Conservation (phyloP, 805 yeast species). For the Barnettozyma vustinii region DNA sequence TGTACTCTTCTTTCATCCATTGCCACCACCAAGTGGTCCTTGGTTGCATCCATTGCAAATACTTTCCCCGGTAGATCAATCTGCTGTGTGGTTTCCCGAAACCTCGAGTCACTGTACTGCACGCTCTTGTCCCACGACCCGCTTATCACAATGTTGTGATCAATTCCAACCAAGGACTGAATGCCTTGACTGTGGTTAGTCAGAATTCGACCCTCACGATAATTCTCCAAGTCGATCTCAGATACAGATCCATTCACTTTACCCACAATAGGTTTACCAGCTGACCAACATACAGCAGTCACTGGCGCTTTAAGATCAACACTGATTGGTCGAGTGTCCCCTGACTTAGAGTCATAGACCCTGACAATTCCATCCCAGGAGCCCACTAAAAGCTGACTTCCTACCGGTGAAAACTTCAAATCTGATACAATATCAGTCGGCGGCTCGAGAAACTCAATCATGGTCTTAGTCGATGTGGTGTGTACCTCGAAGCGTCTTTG, state of each 20-base stretch:
- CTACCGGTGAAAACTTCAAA: conserved; percentile 32
- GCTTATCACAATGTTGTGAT: conserved; percentile 35
- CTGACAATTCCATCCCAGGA: conserved; percentile 54
- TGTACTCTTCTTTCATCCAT: conserved; percentile 48
- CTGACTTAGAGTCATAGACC: conserved; percentile 34
- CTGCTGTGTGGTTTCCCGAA: conserved; percentile 12
- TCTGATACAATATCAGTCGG: conserved; percentile 40
- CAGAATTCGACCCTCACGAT: conserved; percentile 20
- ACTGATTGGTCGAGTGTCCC: conserved; percentile 23
- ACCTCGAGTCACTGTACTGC: conserved; percentile 40
- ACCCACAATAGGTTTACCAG: conserved; percentile 37
- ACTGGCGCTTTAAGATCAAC: conserved; percentile 15
- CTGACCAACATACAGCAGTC: conserved; percentile 20
- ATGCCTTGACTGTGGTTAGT: conserved; percentile 38
- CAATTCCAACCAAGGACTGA: conserved; percentile 26
- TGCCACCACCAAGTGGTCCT: conserved; percentile 44
- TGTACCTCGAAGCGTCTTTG: background rate
- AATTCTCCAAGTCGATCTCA: conserved; percentile 46
- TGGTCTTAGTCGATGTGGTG: background rate
- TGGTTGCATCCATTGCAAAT: conserved; percentile 54
- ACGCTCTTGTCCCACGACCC: conserved; percentile 62
- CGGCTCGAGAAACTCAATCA: conserved; percentile 19
- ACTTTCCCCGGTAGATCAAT: conserved; percentile 42
- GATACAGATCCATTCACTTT: conserved; percentile 50
- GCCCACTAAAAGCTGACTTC: conserved; percentile 39